Evolutionary conservation across 1,284 basidiomycete genomes (phyloP), one percentile per base, ranked within the genome.

Genomic region (Moesziomyces sp.): DNA sequence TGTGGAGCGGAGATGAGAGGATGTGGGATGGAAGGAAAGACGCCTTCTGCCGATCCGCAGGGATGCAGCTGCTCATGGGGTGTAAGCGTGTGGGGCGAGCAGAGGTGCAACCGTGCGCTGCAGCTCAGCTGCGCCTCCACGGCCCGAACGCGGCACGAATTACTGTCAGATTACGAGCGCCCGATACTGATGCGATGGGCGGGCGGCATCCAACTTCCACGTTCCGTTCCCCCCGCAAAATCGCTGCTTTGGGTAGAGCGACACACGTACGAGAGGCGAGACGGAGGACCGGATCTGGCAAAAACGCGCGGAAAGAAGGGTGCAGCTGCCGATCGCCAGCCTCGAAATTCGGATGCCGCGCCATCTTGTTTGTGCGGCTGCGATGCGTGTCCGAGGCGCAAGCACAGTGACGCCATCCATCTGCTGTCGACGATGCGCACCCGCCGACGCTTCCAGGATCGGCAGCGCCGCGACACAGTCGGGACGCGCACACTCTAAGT

Each of bases 391-490:
- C 30, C 16, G 46, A 24, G 28, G 35, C 40, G 44, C 21, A 58
- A 26, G 56, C 52, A 58, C n/a, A 13, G 51, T 64, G 62, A 64
- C 62, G 62, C 11, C 55, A 58, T 58, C 21, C 10, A 26, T 57
- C 54, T 57, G 54, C 50, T 24, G 24, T 40, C 23, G 16, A 33
- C 50, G 61, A 57, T 63, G 42, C 60, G 28, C 24, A 42, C 58
- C 43, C 40, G 35, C 21, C 60, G 60, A 48, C 43, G 35, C 33
- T 45, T 44, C 45, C 21, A 26, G 33, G 55, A 64, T 64, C 62
- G 62, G 53, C 62, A 49, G 14, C 5, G 11, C 16, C 18, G 3
- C 11, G 18, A 18, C 35, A 7, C 38, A 5, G 38, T 5, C 26
- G 0, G 26, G 26, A 28, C 6, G 6, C 26, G 26, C 26, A 28